Evolutionary conservation across 208 protist species (phyloP), one percentile per base, ranked within the genome.

Genomic region (Strigomonas culicis): DNA sequence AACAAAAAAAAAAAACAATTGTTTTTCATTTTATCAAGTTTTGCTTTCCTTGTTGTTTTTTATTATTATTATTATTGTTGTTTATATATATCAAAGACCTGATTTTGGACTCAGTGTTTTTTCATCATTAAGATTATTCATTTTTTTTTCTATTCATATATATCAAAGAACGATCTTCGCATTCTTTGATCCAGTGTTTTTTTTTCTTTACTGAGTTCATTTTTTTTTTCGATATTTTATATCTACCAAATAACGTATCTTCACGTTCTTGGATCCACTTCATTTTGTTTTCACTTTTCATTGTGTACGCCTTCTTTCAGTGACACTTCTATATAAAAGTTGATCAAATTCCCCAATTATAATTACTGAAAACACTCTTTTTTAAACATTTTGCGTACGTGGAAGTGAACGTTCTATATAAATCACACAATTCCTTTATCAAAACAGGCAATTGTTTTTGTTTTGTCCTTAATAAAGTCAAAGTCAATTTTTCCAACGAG

Each of bases 91-190:
- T 82, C 57, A 77, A 97, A 50, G 84, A 97, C 44, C 98, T 98
- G 77, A 82, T 99, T 4, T 75, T 99, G n/a, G n/a, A n/a, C n/a
- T n/a, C n/a, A n/a, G n/a, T n/a, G n/a, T 41, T 13, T 41, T 41
- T 41, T 41, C 36, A 17, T 57, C 17, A 57, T 32, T 39, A 4
- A 56, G 43, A 64, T 25, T 58, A 19, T 55, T n/a, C 51, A 17
- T 41, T 13, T 41, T 41, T 41, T 13, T 41, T 17, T 41, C 13
- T 13, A 17, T 6, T 41, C 36, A 17, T 41, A 13, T 41, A 41
- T 41, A 6, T 41, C 36, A 6, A 13, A 17, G 36, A 91, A 99
- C 41, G 98, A 97, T 49, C 99, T 99, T 70, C 84, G 97, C 52
- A 98, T 98, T 25, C 58, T 74, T 94, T 17, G 71, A 84, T 72